A percentile compares a stretch with the other conserved stretches of the same genome.
Evolutionary conservation across 257 asterid species (phyloP).

Genomic region (Solanum paucissectum): DNA sequence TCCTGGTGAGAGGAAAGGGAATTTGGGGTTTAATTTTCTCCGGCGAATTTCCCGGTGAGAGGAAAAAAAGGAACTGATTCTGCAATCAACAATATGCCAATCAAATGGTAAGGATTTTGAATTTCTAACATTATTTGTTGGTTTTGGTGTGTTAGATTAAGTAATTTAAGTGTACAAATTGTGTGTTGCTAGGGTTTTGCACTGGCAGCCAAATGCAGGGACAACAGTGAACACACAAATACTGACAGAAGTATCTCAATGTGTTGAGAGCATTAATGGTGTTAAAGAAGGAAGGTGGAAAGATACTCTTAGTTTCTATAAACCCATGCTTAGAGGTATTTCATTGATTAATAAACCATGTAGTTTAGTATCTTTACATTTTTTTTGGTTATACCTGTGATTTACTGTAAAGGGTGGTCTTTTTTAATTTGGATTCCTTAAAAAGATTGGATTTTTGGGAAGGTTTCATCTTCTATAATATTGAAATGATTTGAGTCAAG

Average conservation of each 20-base stretch:
- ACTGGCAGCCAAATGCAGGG: conserved; percentile 96
- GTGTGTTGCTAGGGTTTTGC: conserved; percentile 55
- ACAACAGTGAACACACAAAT: conserved; percentile 79
- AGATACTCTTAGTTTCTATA: conserved; percentile 73
- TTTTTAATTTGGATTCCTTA: neutral
- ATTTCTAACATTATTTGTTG: neutral
- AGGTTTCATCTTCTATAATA: neutral
- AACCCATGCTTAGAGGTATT: conserved; percentile 66
- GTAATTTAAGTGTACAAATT: neutral
- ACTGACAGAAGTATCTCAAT: conserved; percentile 78
- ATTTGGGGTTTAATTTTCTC: neutral
- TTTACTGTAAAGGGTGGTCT: neutral
- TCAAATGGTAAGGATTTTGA: neutral
- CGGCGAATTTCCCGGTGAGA: neutral
- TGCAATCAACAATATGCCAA: neutral
- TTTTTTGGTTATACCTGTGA: neutral
- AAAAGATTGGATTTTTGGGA: neutral
- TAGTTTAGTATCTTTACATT: neutral
- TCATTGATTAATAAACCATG: neutral
- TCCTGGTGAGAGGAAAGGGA: neutral
- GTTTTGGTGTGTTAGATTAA: neutral
- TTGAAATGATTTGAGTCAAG: neutral
- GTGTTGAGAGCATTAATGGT: conserved; percentile 86
- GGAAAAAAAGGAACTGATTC: neutral
- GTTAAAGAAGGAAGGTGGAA: conserved; percentile 94